Evolutionary conservation across 177 flowering plant species (phyloP), one percentile per base, ranked within the genome.

Genomic region (Vitis hybrid): DNA sequence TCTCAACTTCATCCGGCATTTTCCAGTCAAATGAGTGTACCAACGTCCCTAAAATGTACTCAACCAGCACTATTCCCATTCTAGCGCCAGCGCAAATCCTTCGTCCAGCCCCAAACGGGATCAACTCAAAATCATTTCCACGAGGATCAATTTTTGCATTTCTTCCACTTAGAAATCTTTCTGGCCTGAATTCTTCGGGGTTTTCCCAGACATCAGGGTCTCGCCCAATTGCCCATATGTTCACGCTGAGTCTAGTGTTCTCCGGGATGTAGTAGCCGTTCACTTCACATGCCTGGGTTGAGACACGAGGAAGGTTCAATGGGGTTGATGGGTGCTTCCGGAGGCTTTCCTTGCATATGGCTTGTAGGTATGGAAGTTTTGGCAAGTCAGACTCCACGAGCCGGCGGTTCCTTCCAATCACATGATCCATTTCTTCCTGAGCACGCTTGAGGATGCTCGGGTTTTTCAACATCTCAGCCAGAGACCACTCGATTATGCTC

Each of bases 11-110:
- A 15, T 50, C 65, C 2, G 82, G 80, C 51, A 83, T 4, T 21
- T 68, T 68, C 87, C 86, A 84, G 1, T 86, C 85, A 54, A 86
- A 86, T 2, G 85, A 72, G 67, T 86, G 89, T 45, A 86, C 80
- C 67, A 84, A 57, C 0, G 80, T 78, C 1, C 83, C 89, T 13
- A 80, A 34, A 6, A 83, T 75, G 67, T 73, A 77, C 78, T 80
- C 81, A 11, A 86, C 86, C 15, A 83, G 45, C 51, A 73, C 72
- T 12, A 84, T 73, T 15, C 82, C 89, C 85, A 84, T 77, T 15
- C 84, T 52, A 0, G 74, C 72, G 18, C 89, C 88, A 0, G 85
- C 84, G 52, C 88, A 86, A 1, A 79, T 81, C 66, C 88, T 79
- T n/a, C 88, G 51, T 2, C 88, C 88, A 0, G 84, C 80, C 2